These are phyloP conservation scores for Anthracocystis panici-leucophaei DNA, from an alignment of 1,284 basidiomycete genomes.

Conservation along the genomic window DNA sequence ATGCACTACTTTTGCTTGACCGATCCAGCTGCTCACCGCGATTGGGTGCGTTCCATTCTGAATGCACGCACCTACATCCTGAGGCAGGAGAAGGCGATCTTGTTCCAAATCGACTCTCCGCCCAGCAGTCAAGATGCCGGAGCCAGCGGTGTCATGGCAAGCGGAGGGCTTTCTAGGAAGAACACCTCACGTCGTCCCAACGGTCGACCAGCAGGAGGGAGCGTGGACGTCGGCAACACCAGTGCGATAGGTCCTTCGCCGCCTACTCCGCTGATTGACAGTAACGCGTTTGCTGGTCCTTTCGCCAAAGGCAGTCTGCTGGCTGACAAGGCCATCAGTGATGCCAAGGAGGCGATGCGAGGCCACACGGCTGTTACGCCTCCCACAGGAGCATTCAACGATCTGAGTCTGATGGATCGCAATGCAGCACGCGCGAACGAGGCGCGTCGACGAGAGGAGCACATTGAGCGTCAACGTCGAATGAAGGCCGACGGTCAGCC, in stretches of 20 bases:
- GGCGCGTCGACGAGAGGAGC: slow-evolving; percentile 37
- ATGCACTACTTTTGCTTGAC: slow-evolving; percentile 63
- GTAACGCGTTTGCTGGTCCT: slow-evolving; percentile 51
- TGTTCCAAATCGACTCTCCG: slow-evolving; percentile 52
- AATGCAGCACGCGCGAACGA: slow-evolving; percentile 30
- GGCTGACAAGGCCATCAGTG: slow-evolving; percentile 51
- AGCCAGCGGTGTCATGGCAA: neutral
- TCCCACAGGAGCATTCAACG: slow-evolving; percentile 28
- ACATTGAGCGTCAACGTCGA: slow-evolving; percentile 38
- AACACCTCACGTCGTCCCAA: slow-evolving; percentile 33
- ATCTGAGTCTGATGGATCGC: slow-evolving; percentile 43
- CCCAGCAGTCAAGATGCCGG: slow-evolving; percentile 11
- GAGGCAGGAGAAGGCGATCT: slow-evolving; percentile 60
- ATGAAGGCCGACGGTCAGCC: slow-evolving; percentile 50
- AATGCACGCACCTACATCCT: slow-evolving; percentile 67
- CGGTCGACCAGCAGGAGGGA: slow-evolving; percentile 18
- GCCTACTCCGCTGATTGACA: slow-evolving; percentile 49
- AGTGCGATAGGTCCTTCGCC: slow-evolving; percentile 14
- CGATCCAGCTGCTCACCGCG: slow-evolving; percentile 62
- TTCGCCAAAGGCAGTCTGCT: slow-evolving; percentile 60
- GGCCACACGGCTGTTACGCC: slow-evolving; percentile 22
- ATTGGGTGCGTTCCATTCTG: slow-evolving; percentile 65
- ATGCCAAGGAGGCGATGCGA: slow-evolving; percentile 48
- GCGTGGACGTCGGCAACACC: slow-evolving; percentile 9
- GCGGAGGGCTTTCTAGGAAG: slow-evolving; percentile 41